Base-by-base conservation (phyloP, 2,329 filamentous ascomycete species). In the Cercospora beticola region DNA sequence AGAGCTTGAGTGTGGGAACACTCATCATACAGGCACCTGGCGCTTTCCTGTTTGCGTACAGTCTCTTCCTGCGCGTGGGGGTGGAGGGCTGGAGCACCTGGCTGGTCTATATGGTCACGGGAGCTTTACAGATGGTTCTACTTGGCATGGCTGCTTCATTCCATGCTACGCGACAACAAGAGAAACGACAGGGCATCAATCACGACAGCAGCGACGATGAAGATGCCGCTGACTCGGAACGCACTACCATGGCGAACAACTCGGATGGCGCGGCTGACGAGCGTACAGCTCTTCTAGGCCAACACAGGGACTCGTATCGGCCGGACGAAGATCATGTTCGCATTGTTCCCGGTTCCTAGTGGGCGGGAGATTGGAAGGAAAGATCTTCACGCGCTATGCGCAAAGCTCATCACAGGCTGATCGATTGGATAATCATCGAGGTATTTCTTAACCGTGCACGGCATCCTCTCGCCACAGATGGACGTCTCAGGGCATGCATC, bases 21-120 rank as follows among this genome's bases (percentile, higher is more conserved):
- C 98, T 99, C 94, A 91, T 92, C 78, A 97, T 99, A 36, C 95
- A 99, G 80, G 97, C 94, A 0, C 95, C 95, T 0, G 95, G 95
- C 0, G 93, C 93, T 68, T 90, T 97, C 74, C 82, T 99, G 6
- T 98, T 97, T 82, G 93, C 94, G 0, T 90, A 86, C 12, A 97
- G 93, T 78, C 82, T 99, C 54, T 78, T 72, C 64, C 65, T 87
- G 7, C 87, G 95, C 57, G 85, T 97, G 21, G 95, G 95, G 0
- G 85, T 85, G 75, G 88, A 86, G 36, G 94, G 94, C 0, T 99
- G 95, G 95, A 97, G 94, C 80, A 93, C 93, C 0, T 99, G 95
- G 95, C 89, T 93, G 9, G 90, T 98, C 14, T 96, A 94, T 77
- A 85, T 97, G 56, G 85, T 98, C 62, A 97, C 94, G 0, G 95